phyloP scores from a whole-genome alignment of 345 rosid species.

The Hibiscus trionum region DNA sequence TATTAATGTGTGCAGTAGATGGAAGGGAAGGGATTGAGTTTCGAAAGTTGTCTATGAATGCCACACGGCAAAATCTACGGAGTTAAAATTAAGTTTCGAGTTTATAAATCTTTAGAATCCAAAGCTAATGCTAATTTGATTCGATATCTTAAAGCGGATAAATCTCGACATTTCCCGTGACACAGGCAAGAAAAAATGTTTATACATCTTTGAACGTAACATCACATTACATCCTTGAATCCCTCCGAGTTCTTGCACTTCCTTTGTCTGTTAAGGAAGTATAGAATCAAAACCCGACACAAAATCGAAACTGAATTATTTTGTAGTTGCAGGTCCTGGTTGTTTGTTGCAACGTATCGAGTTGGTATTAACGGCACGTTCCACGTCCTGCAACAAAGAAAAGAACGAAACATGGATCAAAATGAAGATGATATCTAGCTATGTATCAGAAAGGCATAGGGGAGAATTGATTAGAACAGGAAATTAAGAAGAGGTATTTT shows the following conservation, averaged over 20 bases:
- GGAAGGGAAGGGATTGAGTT: not conserved
- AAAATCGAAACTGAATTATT: not conserved
- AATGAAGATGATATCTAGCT: not conserved
- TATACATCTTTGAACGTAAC: not conserved
- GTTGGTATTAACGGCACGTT: slow-evolving; percentile 33
- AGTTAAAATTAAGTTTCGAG: no score
- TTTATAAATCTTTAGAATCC: no score
- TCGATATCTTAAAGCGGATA: no score
- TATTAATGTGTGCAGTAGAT: not conserved
- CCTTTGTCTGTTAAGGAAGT: not conserved
- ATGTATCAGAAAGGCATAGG: not conserved
- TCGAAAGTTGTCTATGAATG: no score
- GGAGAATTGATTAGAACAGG: not conserved
- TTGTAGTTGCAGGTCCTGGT: not conserved
- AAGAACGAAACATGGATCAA: not conserved
- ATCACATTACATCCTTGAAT: not conserved
- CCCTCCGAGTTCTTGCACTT: not conserved
- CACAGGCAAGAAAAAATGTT: not conserved
- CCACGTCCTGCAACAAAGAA: slow-evolving; percentile 33
- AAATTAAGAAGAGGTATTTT: not conserved
- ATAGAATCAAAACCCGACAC: not conserved
- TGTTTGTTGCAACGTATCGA: not conserved
- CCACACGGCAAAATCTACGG: no score
- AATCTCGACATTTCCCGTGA: not conserved
- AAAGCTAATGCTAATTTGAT: no score